Conservation (phyloP, 2,329 filamentous ascomycete species). For the Fusarium veterinarium region DNA sequence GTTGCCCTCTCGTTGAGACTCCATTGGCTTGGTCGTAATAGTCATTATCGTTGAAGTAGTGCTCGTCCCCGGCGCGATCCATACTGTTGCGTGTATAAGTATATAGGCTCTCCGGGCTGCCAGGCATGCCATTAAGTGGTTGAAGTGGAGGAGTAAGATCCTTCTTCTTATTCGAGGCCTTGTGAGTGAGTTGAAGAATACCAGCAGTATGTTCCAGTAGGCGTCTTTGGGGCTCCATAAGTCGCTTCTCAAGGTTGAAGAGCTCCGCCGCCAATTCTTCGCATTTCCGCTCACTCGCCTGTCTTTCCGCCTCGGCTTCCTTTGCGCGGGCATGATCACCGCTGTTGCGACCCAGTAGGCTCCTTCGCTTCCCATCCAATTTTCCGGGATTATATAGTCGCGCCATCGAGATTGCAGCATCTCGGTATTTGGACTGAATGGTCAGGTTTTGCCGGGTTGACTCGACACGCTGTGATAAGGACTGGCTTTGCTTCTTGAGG, state of each 20-base stretch:
- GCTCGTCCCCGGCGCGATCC: constrained; percentile 64
- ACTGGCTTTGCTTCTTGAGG: constrained; percentile 86
- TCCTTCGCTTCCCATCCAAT: constrained; percentile 59
- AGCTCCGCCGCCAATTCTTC: constrained; percentile 86
- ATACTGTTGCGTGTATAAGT: constrained; percentile 72
- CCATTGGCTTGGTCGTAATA: constrained; percentile 73
- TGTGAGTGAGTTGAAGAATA: constrained; percentile 90
- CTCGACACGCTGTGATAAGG: constrained; percentile 80
- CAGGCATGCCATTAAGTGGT: constrained; percentile 70
- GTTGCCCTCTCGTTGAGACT: constrained; percentile 41
- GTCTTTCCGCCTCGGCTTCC: constrained; percentile 79
- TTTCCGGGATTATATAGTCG: constrained; percentile 77
- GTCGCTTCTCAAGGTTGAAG: constrained; percentile 80
- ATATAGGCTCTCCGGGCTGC: constrained; percentile 82
- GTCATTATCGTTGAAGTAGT: constrained; percentile 83
- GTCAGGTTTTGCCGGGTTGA: constrained; percentile 84
- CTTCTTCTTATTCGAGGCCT: constrained; percentile 70
- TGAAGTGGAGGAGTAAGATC: constrained; percentile 55
- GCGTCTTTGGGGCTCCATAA: constrained; percentile 78
- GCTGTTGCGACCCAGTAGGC: constrained; percentile 64
- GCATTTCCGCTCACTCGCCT: constrained; percentile 80
- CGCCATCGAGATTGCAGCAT: constrained; percentile 88
- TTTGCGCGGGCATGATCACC: constrained; percentile 61
- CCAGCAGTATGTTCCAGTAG: constrained; percentile 92
- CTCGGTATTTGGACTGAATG: constrained; percentile 92